These are phyloP conservation scores for Tetrahymena malaccensis DNA, from an alignment of 73 alveolate species.

Conservation along the genomic window DNA sequence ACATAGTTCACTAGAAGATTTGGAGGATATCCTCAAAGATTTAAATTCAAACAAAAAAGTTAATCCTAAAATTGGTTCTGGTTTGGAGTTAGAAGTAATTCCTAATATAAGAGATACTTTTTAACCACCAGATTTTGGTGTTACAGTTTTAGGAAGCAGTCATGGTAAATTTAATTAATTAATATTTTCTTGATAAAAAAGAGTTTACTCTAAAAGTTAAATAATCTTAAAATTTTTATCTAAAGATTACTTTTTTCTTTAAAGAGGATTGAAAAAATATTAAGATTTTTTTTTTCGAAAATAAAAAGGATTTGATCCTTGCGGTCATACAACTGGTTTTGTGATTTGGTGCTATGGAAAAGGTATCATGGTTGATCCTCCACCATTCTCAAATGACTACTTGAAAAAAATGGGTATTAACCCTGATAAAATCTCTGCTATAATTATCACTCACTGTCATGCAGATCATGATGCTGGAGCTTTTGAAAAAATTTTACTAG, in stretches of 20 bases:
- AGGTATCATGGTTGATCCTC: slow-evolving; percentile 47
- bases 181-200: neutral
- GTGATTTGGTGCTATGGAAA: slow-evolving; percentile 34
- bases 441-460: slow-evolving; percentile 36
- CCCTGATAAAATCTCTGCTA: slow-evolving; percentile 25
- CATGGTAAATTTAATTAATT: neutral
- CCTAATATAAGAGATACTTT: slow-evolving; percentile 14
- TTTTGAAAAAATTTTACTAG: slow-evolving; percentile 26
- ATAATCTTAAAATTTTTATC: neutral
- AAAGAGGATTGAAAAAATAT: no score
- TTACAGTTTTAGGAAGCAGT: slow-evolving; percentile 35
- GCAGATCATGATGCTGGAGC: slow-evolving; percentile 51
- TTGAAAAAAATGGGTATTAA: slow-evolving; percentile 40
- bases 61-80: slow-evolving; percentile 8
- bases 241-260: no score
- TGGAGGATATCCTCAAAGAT: slow-evolving; percentile 15
- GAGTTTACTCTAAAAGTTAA: neutral
- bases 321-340: slow-evolving; percentile 28
- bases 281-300: no score
- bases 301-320: slow-evolving; percentile 26
- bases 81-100: neutral
- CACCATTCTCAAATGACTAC: slow-evolving; percentile 37
- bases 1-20: slow-evolving; percentile 16
- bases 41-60: slow-evolving; percentile 1
- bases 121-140: slow-evolving; percentile 47